A percentile compares a stretch with the other conserved stretches of the same genome.
These are phyloP conservation scores for Brettanomyces custersianus DNA, from an alignment of 805 yeast species.

Conservation along the genomic window DNA sequence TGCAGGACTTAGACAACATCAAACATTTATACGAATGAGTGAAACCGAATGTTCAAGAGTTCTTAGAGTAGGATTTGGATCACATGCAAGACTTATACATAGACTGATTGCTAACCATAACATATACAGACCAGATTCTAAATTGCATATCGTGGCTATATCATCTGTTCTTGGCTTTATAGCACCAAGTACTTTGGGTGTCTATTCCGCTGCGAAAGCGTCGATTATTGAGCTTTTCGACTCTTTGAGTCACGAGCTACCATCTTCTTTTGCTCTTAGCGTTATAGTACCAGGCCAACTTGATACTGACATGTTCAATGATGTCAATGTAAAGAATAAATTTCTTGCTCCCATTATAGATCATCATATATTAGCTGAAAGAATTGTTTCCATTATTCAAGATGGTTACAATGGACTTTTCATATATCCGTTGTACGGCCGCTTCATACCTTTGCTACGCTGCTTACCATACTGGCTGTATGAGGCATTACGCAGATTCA, in stretches of 20 bases:
- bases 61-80: constrained; percentile 33
- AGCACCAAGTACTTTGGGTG: constrained; percentile 38
- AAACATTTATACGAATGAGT: constrained; percentile 20
- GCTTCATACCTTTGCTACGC: constrained; percentile 34
- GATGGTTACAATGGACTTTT: constrained; percentile 34
- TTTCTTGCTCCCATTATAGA: constrained; percentile 43
- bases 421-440: constrained; percentile 38
- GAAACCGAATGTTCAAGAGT: constrained; percentile 21
- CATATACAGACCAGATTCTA: constrained; percentile 10
- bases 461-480: constrained; percentile 33
- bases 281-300: constrained; percentile 45
- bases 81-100: constrained; percentile 35
- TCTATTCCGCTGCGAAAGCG: constrained; percentile 43
- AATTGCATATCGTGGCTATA: constrained; percentile 33
- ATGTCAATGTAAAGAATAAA: constrained; percentile 30
- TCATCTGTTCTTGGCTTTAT: constrained; percentile 40
- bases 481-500: constrained; percentile 18
- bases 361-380: constrained; percentile 27
- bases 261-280: constrained; percentile 24
- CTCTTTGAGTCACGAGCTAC: constrained; percentile 32
- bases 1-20: constrained; percentile 38
- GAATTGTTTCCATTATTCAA: constrained; percentile 25
- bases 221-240: constrained; percentile 36
- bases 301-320: constrained; percentile 38
- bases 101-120: constrained; percentile 14